Evolutionary conservation across 2,329 filamentous ascomycete genomes (phyloP).

Genomic region (Chrysoporthe austroafricana): DNA sequence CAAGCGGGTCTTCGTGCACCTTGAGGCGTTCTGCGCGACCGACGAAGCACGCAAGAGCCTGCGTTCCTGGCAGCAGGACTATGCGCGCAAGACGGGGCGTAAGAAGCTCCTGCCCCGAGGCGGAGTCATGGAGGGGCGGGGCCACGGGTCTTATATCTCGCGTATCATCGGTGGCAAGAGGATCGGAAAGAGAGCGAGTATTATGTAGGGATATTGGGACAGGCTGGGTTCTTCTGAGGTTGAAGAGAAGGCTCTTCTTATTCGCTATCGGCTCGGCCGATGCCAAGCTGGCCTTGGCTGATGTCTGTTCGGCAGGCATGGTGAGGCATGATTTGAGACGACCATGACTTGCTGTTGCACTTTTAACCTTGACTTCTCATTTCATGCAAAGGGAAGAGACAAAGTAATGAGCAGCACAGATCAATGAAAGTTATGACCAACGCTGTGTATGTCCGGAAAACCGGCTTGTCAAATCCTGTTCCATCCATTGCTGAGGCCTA

Average conservation of each 20-base stretch:
- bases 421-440: not conserved
- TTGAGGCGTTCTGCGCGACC: constrained; percentile 53
- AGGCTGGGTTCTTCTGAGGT: not conserved
- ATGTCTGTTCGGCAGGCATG: not conserved
- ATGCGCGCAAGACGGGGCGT: constrained; percentile 47
- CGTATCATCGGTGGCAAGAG: constrained; percentile 20
- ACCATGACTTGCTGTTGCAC: constrained; percentile 2
- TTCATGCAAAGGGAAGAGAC: not conserved
- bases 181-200: constrained; percentile 28
- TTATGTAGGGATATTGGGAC: constrained; percentile 22
- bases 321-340: not conserved
- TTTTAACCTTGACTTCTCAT: constrained; percentile 5
- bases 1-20: constrained; percentile 49
- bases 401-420: not conserved
- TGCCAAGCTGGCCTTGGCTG: not conserved
- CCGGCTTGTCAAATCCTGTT: not conserved
- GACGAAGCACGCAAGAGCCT: constrained; percentile 53
- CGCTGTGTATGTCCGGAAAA: not conserved
- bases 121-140: constrained; percentile 37
- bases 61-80: constrained; percentile 52
- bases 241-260: not conserved
- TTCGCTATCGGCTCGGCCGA: constrained; percentile 1
- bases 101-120: constrained; percentile 46
- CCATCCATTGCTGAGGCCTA: not conserved
- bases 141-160: constrained; percentile 22